phyloP scores from a whole-genome alignment of 2,329 filamentous ascomycete genomes.

The Arthrobotrys sphaeroides region DNA sequence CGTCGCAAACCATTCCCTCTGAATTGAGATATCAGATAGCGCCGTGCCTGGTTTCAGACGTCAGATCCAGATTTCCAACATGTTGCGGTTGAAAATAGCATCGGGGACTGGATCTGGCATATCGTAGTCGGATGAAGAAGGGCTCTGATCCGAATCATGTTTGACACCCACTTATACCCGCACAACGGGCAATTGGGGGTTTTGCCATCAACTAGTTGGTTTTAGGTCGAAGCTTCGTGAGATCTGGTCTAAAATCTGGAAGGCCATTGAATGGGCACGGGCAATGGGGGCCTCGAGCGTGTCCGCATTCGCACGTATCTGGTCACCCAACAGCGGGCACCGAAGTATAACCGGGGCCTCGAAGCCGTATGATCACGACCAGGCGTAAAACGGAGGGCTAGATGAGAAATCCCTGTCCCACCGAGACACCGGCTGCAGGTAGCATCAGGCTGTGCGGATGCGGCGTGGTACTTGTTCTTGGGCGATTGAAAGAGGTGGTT shows the following conservation, averaged over 20 bases:
- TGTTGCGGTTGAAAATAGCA: constrained; percentile 24
- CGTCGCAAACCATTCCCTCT: constrained; percentile 12
- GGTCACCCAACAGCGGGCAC: neutral
- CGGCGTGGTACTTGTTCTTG: constrained; percentile 22
- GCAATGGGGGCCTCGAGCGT: neutral
- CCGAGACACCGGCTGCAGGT: constrained; percentile 4
- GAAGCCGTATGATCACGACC: neutral
- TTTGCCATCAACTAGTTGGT: constrained; percentile 34
- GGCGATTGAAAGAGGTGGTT: neutral
- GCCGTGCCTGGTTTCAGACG: constrained; percentile 43
- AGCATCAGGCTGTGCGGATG: constrained; percentile 35
- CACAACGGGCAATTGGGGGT: constrained; percentile 21
- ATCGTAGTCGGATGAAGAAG: constrained; percentile 31
- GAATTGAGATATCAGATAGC: constrained; percentile 29
- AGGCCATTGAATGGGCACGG: neutral
- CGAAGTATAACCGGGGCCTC: constrained; percentile 8
- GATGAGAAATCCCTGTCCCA: constrained; percentile 9
- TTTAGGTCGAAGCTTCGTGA: neutral
- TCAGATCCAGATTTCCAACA: constrained; percentile 21
- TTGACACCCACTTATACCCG: constrained; percentile 28
- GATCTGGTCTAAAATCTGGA: neutral
- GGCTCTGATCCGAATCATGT: constrained; percentile 49
- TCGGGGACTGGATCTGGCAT: neutral
- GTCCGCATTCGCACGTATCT: neutral
- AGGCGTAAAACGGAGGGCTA: neutral